A percentile compares a stretch with the other conserved stretches of the same genome.
These are phyloP conservation scores for Suillus brevipes DNA, from an alignment of 768 basidiomycete species.

Conservation along the genomic window DNA sequence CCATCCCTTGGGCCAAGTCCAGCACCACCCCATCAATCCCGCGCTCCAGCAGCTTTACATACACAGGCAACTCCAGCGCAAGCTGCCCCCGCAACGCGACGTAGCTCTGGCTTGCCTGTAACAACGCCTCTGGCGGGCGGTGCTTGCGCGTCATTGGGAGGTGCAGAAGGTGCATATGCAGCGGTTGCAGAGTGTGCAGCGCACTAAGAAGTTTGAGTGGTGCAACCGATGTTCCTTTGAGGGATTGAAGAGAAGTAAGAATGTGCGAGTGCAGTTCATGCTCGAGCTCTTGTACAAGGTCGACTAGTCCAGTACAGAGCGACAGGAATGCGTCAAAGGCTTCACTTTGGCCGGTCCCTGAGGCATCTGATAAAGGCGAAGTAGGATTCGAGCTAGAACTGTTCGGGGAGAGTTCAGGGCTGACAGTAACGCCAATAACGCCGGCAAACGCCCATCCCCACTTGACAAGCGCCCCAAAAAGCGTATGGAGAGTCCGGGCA, in stretches of 20 bases:
- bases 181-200: constrained; percentile 72
- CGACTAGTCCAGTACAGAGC: constrained; percentile 56
- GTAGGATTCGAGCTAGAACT: background rate
- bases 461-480: constrained; percentile 49
- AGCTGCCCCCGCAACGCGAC: constrained; percentile 75
- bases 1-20: constrained; percentile 57
- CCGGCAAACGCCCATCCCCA: constrained; percentile 70
- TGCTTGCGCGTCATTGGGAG: constrained; percentile 59
- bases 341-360: constrained; percentile 39
- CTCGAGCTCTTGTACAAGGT: constrained; percentile 55
- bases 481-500: constrained; percentile 50
- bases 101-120: constrained; percentile 76
- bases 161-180: constrained; percentile 69
- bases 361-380: constrained; percentile 24
- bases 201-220: constrained; percentile 68
- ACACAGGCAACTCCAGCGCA: constrained; percentile 66
- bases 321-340: constrained; percentile 71
- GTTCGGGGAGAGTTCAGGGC: constrained; percentile 25
- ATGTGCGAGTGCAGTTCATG: constrained; percentile 52
- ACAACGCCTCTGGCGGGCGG: constrained; percentile 63
- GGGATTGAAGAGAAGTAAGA: constrained; percentile 55
- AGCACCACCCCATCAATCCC: constrained; percentile 56
- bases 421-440: constrained; percentile 60
- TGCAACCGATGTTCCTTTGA: constrained; percentile 59
- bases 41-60: constrained; percentile 56